phyloP scores from a whole-genome alignment of 1,284 basidiomycete genomes.

The Heterobasidion annosum region DNA sequence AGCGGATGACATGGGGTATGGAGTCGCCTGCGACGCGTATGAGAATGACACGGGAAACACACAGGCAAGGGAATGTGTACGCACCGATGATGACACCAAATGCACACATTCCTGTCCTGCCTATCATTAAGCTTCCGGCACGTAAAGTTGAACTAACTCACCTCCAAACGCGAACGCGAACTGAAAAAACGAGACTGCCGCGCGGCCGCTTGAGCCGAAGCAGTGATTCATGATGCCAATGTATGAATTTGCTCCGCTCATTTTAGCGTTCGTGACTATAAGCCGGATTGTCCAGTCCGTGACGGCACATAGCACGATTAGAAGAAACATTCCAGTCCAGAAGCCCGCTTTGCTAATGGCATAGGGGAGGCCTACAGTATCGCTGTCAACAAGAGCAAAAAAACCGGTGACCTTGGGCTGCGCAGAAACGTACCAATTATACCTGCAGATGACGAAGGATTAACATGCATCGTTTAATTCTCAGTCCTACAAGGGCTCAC shows the following conservation, averaged over 20 bases:
- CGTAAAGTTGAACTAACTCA: constrained; percentile 21
- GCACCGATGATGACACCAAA: constrained; percentile 85
- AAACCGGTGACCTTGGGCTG: not conserved
- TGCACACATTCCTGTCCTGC: constrained; percentile 77
- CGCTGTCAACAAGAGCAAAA: not conserved
- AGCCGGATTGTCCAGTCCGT: constrained; percentile 99
- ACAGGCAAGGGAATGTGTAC: constrained; percentile 10
- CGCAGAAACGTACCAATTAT: constrained; percentile 64
- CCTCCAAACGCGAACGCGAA: constrained; percentile 97
- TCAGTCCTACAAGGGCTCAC: constrained; percentile 28
- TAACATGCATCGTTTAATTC: not conserved
- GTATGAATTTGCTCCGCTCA: constrained; percentile 88
- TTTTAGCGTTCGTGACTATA: constrained; percentile 92
- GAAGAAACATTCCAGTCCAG: constrained; percentile 75
- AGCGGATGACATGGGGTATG: constrained; percentile 89
- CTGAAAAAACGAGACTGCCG: constrained; percentile 95
- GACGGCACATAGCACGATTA: constrained; percentile 73
- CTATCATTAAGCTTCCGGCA: not conserved
- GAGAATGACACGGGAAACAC: constrained; percentile 1
- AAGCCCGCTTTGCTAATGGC: constrained; percentile 91
- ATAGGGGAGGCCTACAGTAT: constrained; percentile 74
- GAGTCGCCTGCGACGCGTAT: constrained; percentile 63
- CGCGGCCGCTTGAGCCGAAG: constrained; percentile 83
- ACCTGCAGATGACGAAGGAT: constrained; percentile 29
- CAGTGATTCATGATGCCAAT: constrained; percentile 96